Evolutionary conservation across 257 asterid genomes (phyloP), one percentile per base, ranked within the genome.

Genomic region (Solanum ahanhuiri): DNA sequence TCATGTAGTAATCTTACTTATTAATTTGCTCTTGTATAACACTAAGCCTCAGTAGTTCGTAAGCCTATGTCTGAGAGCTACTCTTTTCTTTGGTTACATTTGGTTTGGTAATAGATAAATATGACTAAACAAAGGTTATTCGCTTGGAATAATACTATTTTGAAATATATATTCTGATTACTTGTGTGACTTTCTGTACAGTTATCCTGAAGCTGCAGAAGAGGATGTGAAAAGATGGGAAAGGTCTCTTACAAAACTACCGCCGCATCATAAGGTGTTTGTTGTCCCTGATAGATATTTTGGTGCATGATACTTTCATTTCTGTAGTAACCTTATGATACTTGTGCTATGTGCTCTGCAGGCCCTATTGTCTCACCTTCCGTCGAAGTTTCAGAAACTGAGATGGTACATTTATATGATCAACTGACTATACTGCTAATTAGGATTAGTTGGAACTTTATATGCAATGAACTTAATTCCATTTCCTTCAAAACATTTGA

Each of bases 191-290:
- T 90, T 51, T 87, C 1, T 66, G 54, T 75, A 86, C 93, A 97
- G 99, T 88, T 97, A 97, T 90, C 99, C 98, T 6, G 98, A 95
- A 89, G 98, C 98, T 58, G 91, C 99, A 9, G 98, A 94, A 89
- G 98, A 94, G 88, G 99, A 95, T 90, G 92, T 95, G 57, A 90
- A 85, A 91, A 92, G 99, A 91, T 92, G 93, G 85, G 98, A 97
- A 88, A 93, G 96, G 89, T 94, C 93, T 84, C 93, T 92, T 85
- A 87, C 90, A 87, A 93, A 87, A 92, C 97, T 97, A 83, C 92
- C 97, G 9, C 89, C 81, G 6, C 85, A 95, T 58, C 98, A 97
- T 93, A 94, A 94, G 98, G 99, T 97, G 71, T 83, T 84, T 15
- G 84, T 84, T 77, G 10, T 30, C 30, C 83, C 34, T 54, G 22